Evolutionary conservation across 345 rosid species (phyloP).

Genomic region (Acer yangbiense): DNA sequence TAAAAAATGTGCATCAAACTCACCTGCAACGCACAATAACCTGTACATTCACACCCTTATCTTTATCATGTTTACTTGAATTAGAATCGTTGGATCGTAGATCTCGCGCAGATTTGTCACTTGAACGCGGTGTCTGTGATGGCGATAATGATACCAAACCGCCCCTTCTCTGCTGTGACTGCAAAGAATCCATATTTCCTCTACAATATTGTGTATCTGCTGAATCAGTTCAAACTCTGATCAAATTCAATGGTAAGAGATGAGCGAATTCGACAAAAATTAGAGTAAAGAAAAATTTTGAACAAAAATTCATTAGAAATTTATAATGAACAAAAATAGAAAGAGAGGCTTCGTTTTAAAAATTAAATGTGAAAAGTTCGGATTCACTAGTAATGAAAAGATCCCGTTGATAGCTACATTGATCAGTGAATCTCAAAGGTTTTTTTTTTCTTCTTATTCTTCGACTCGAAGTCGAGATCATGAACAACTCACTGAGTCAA

Average conservation of each 20-base stretch:
- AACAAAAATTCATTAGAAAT: conserved; percentile 11
- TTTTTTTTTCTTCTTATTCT: background rate
- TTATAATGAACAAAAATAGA: background rate
- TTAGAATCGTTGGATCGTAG: conserved; percentile 81
- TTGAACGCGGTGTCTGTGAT: conserved; percentile 89
- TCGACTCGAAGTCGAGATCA: background rate
- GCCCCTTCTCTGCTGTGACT: conserved; percentile 60
- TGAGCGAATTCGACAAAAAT: background rate
- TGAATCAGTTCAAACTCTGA: conserved; percentile 15
- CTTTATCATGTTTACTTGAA: conserved; percentile 73
- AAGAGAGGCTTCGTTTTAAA: no score
- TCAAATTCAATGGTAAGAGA: conserved; percentile 25
- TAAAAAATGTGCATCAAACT: background rate
- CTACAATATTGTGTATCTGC: background rate
- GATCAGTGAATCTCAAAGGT: conserved; percentile 4
- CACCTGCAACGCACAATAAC: conserved; percentile 98
- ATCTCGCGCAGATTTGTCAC: conserved; percentile 79
- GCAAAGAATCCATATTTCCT: conserved; percentile 56
- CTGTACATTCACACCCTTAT: conserved; percentile 97
- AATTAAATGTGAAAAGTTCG: no score
- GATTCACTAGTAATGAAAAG: background rate
- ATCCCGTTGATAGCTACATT: background rate
- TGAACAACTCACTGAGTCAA: conserved; percentile 7
- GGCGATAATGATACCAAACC: conserved; percentile 78
- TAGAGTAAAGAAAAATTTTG: background rate